These are phyloP conservation scores for Simplicillium sp. DNA, from an alignment of 2,329 filamentous ascomycete genomes.

Conservation along the genomic window DNA sequence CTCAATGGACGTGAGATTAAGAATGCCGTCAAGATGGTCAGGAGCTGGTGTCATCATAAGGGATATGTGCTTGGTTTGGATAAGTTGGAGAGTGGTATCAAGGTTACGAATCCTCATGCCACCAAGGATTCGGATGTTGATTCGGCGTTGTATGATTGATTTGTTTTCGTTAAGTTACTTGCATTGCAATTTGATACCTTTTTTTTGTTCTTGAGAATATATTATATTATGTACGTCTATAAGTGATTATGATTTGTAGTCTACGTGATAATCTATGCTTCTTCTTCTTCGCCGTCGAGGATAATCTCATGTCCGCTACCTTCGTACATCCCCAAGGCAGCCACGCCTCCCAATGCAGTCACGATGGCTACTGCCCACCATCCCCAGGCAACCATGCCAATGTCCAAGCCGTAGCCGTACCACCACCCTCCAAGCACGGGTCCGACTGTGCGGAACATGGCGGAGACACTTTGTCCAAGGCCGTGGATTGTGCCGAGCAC, in stretches of 20 bases:
- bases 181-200: too few relatives aligned
- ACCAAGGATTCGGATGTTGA: constrained; percentile 21
- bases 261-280: constrained; percentile 2
- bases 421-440: constrained; percentile 40
- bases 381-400: constrained; percentile 34
- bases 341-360: constrained; percentile 44
- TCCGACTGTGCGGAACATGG: constrained; percentile 38
- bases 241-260: background rate
- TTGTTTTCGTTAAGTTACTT: background rate
- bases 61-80: constrained; percentile 29
- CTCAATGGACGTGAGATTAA: constrained; percentile 39
- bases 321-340: constrained; percentile 54
- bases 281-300: constrained; percentile 34
- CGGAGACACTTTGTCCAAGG: constrained; percentile 39
- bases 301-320: constrained; percentile 53
- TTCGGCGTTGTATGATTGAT: constrained; percentile 16
- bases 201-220: background rate
- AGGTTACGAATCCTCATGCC: constrained; percentile 32
- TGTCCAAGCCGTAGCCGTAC: constrained; percentile 34
- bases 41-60: constrained; percentile 34
- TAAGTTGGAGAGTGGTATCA: constrained; percentile 33
- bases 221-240: background rate
- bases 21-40: constrained; percentile 35
- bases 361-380: constrained; percentile 41
- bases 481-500: constrained; percentile 50